Evolutionary conservation across 2,329 filamentous ascomycete species (phyloP), one percentile per base, ranked within the genome.

Genomic region (Tolypocladium nubicola): DNA sequence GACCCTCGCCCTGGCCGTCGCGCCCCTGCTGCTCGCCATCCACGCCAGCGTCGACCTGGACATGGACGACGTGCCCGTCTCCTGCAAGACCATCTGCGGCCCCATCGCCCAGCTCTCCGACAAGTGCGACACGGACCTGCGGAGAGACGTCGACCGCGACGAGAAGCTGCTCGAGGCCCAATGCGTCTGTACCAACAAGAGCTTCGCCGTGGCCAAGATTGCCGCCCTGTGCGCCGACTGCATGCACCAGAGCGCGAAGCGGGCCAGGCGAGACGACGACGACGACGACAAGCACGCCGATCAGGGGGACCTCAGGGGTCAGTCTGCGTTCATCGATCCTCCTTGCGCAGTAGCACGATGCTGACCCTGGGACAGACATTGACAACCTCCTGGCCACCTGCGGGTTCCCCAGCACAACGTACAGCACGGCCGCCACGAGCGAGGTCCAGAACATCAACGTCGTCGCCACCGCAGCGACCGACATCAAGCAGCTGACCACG

Each of bases 161-260:
- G 71, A 75, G 62, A 64, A 72, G 50, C 68, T 67, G 21, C 70
- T 75, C 55, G 66, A 70, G 65, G 64, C 63, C 14, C 71, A 75
- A 61, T 76, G 74, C 59, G 61, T 75, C 55, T 74, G 74, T 67
- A 70, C 71, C 61, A 73, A 76, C 66, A 60, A 65, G 53, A 72
- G 71, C 63, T 72, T 76, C 64, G 62, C 74, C 62, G 74, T 76
- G 54, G 60, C 53, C 30, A 58, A 61, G 21, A 61, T 75, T 53
- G 67, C 72, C 21, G 70, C 64, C 3, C 66, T 73, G 23, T 76
- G 73, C 59, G 66, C 68, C 54, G 67, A 66, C 56, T 76, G 73
- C 60, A 70, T 76, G 59, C 62, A 64, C 39, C 67, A 74, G 65
- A 69, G 69, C 58, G 53, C 57, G 52, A 55, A 55, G 47, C 52